Percentiles rank a stretch among this genome's conserved stretches.
These are phyloP conservation scores for Friedmanniomyces simplex DNA, from an alignment of 495 filamentous ascomycete species.

Conservation along the genomic window DNA sequence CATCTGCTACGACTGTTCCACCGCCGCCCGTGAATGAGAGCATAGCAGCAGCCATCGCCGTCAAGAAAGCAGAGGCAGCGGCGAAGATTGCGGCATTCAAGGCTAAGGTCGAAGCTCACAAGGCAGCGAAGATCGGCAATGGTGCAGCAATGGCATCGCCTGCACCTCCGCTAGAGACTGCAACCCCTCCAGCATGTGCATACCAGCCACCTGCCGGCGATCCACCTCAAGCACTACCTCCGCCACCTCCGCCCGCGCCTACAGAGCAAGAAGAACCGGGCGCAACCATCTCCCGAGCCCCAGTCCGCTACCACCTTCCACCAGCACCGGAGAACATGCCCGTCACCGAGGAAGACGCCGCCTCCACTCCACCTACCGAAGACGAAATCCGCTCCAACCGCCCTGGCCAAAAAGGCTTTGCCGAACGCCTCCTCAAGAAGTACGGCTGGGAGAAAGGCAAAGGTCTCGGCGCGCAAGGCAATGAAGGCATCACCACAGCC, in stretches of 20 bases:
- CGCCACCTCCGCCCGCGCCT: constrained; percentile 30
- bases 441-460: constrained; percentile 85
- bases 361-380: constrained; percentile 36
- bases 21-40: constrained; percentile 6
- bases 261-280: constrained; percentile 17
- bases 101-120: constrained; percentile 9
- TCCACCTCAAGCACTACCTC: constrained; percentile 19
- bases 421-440: constrained; percentile 75
- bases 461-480: constrained; percentile 66
- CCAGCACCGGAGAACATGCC: constrained; percentile 48
- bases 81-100: constrained; percentile 21
- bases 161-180: not conserved
- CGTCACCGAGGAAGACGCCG: constrained; percentile 35
- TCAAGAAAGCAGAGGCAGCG: constrained; percentile 15
- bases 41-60: not conserved
- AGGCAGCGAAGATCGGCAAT: constrained; percentile 3
- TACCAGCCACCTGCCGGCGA: constrained; percentile 2
- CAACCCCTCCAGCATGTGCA: not conserved
- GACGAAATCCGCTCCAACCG: constrained; percentile 52
- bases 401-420: constrained; percentile 76
- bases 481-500: constrained; percentile 69
- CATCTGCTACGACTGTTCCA: not conserved
- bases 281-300: constrained; percentile 69
- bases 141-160: constrained; percentile 8
- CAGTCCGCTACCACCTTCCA: constrained; percentile 70